A percentile compares a stretch with the other conserved stretches of the same genome.
Conservation (phyloP, 768 basidiomycete genomes). For the Hydnomerulius pinastri region DNA sequence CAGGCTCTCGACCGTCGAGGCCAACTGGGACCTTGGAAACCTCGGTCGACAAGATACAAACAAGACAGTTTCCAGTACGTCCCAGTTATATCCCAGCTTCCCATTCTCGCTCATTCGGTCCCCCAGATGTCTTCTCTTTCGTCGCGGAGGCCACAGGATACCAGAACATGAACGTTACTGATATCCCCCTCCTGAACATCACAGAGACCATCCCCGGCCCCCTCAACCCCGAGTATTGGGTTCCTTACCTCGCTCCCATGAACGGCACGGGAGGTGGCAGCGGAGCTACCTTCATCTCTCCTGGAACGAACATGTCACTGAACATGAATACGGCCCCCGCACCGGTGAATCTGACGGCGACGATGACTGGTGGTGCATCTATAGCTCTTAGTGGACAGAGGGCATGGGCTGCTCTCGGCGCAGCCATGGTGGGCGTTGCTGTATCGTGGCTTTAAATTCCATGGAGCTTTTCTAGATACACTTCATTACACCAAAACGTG, state of each 20-base stretch:
- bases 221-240: constrained; percentile 40
- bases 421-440: too few relatives aligned
- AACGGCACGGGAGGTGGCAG: constrained; percentile 43
- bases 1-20: constrained; percentile 52
- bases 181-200: constrained; percentile 40
- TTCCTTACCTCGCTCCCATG: constrained; percentile 46
- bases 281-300: constrained; percentile 40
- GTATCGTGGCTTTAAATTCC: too few relatives aligned
- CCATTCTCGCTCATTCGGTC: not conserved
- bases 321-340: constrained; percentile 35
- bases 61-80: constrained; percentile 31
- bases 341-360: constrained; percentile 43
- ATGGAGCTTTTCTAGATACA: too few relatives aligned
- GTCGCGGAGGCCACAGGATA: constrained; percentile 52
- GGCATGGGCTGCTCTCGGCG: too few relatives aligned
- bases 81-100: not conserved
- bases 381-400: too few relatives aligned
- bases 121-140: constrained; percentile 50
- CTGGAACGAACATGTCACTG: constrained; percentile 35
- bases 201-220: constrained; percentile 45
- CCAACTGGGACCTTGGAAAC: constrained; percentile 62
- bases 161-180: constrained; percentile 36
- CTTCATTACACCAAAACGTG: too few relatives aligned
- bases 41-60: constrained; percentile 64
- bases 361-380: too few relatives aligned